These are phyloP conservation scores for Cornus controversa DNA, from an alignment of 148 eudicot species.

Conservation along the genomic window DNA sequence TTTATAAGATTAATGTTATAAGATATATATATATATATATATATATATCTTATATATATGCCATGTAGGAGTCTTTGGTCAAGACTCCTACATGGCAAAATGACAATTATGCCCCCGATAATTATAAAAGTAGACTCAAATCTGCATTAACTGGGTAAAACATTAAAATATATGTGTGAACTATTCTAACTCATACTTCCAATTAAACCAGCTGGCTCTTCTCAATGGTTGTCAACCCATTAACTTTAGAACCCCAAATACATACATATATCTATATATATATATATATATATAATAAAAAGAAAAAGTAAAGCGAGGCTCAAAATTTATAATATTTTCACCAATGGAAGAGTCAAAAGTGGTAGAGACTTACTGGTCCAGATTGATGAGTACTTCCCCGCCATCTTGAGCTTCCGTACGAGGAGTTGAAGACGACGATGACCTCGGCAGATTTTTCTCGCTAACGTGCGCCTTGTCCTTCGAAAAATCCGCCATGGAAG, in stretches of 20 bases:
- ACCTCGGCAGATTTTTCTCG: neutral
- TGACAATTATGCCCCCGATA: neutral
- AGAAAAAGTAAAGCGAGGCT: neutral
- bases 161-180: no score
- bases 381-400: constrained; percentile 42
- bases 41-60: no score
- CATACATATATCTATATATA: no score
- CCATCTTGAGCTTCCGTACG: constrained; percentile 21
- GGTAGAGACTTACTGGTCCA: constrained; percentile 73
- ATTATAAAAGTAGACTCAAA: neutral
- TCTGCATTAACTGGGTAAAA: neutral
- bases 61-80: neutral
- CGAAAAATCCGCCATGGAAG: constrained; percentile 18
- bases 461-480: constrained; percentile 28
- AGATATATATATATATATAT: no score
- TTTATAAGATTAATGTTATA: no score
- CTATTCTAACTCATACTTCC: no score
- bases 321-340: no score
- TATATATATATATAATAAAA: no score
- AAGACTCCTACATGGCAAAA: neutral
- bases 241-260: no score
- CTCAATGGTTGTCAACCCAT: no score
- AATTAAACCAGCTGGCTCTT: no score
- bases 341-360: neutral
- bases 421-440: constrained; percentile 4